These are phyloP conservation scores for Pulveroboletus sp. DNA, from an alignment of 768 basidiomycete species.

Conservation along the genomic window DNA sequence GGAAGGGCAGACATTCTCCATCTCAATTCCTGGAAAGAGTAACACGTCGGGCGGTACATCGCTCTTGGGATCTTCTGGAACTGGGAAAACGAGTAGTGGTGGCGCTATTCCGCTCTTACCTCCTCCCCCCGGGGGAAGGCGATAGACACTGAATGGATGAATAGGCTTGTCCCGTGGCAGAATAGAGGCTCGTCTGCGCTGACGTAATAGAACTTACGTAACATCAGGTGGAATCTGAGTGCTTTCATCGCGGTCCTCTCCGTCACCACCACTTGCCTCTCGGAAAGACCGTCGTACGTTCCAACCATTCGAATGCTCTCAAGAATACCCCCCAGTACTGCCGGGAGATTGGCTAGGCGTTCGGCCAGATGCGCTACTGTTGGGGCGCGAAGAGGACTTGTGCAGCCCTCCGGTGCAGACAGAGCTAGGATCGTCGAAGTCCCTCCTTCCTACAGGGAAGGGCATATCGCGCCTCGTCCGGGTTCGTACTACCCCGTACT, in stretches of 20 bases:
- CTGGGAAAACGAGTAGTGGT: constrained; percentile 22
- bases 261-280: constrained; percentile 13
- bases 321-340: constrained; percentile 42
- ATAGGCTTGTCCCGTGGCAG: too few species aligned
- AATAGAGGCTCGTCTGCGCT: constrained; percentile 12
- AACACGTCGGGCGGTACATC: constrained; percentile 34
- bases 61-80: constrained; percentile 35
- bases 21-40: constrained; percentile 79
- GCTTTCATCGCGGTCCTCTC: constrained; percentile 1
- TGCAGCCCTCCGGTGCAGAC: constrained; percentile 79
- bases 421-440: constrained; percentile 80
- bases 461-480: constrained; percentile 62
- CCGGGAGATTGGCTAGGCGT: constrained; percentile 25
- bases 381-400: constrained; percentile 52
- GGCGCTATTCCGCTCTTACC: constrained; percentile 67
- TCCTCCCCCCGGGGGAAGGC: constrained; percentile 68
- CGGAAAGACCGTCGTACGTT: constrained; percentile 2
- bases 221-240: neutral
- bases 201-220: constrained; percentile 20
- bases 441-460: constrained; percentile 66
- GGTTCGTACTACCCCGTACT: constrained; percentile 39
- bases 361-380: constrained; percentile 19
- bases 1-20: constrained; percentile 92
- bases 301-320: constrained; percentile 47
- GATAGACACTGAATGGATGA: neutral